These are phyloP conservation scores for Alternaria sp. DNA, from an alignment of 2,329 filamentous ascomycete species.

Conservation along the genomic window DNA sequence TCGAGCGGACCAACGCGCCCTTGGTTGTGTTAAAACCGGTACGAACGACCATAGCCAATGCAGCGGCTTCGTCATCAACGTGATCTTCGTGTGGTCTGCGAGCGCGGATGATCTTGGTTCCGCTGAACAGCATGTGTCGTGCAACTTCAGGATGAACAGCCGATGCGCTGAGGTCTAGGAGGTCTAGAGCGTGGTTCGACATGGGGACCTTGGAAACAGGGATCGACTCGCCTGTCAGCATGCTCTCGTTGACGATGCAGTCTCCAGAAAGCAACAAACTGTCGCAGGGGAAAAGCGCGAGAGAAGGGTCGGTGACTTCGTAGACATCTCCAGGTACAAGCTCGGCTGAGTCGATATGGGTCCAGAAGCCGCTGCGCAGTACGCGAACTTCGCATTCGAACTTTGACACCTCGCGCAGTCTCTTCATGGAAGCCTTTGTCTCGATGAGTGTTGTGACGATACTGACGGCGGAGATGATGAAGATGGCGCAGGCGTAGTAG, in stretches of 20 bases:
- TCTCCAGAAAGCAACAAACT: conserved; percentile 90
- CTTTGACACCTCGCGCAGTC: conserved; percentile 86
- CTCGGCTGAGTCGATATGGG: conserved; percentile 82
- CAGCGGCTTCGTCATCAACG: conserved; percentile 87
- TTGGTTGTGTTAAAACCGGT: conserved; percentile 99
- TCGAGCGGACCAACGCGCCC: conserved; percentile 91
- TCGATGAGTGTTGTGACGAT: conserved; percentile 89
- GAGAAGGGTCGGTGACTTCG: conserved; percentile 90
- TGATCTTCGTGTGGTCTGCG: conserved; percentile 84
- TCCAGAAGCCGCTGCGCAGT: conserved; percentile 93
- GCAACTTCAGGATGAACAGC: conserved; percentile 83
- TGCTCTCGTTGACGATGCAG: conserved; percentile 98
- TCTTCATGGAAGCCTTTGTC: conserved; percentile 89
- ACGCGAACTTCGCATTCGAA: conserved; percentile 97
- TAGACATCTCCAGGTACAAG: conserved; percentile 96
- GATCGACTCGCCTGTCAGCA: conserved; percentile 96
- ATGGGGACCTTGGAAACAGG: conserved; percentile 92
- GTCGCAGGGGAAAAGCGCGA: conserved; percentile 89
- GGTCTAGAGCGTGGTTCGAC: conserved; percentile 76
- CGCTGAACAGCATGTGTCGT: conserved; percentile 89
- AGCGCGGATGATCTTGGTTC: conserved; percentile 93
- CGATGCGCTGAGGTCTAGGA: conserved; percentile 78
- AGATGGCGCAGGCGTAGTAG: conserved; percentile 95
- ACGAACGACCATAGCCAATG: conserved; percentile 87
- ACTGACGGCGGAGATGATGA: conserved; percentile 90